These are phyloP conservation scores for Ceratocystis destructans DNA, from an alignment of 2,329 filamentous ascomycete genomes.

Conservation along the genomic window DNA sequence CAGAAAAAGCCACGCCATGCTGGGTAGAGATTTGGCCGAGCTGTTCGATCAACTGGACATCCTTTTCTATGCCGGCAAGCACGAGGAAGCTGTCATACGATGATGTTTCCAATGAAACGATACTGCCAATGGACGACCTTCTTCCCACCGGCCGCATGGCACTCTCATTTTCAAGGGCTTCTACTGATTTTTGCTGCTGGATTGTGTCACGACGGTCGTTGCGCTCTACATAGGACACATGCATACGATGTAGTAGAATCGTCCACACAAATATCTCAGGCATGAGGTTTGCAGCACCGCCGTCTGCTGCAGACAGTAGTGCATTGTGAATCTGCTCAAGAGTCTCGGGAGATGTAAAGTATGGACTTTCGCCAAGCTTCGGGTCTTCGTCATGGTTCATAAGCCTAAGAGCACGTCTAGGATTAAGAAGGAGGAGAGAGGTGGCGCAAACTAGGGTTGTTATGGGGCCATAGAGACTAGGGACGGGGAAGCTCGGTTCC, in stretches of 20 bases:
- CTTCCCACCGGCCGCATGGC: conserved; percentile 32
- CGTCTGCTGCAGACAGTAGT: conserved; percentile 46
- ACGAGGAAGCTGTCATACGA: conserved; percentile 46
- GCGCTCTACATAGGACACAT: conserved; percentile 46
- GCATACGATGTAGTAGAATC: conserved; percentile 57
- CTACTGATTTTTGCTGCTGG: conserved; percentile 44
- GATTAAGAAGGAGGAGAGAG: conserved; percentile 58
- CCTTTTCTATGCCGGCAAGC: conserved; percentile 36
- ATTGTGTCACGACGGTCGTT: conserved; percentile 46
- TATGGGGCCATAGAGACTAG: conserved; percentile 18
- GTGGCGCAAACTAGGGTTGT: conserved; percentile 57
- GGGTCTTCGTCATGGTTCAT: conserved; percentile 38
- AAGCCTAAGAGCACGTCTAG: conserved; percentile 43
- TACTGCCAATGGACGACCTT: conserved; percentile 47
- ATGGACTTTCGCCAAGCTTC: conserved; percentile 33
- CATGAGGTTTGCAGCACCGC: conserved; percentile 47
- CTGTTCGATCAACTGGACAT: conserved; percentile 37
- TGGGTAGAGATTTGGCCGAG: conserved; percentile 38
- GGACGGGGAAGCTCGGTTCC: conserved; percentile 15
- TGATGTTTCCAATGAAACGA: conserved; percentile 47
- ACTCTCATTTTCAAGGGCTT: conserved; percentile 37
- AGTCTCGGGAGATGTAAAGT: conserved; percentile 54
- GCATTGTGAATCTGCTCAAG: conserved; percentile 60
- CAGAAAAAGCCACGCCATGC: conserved; percentile 39
- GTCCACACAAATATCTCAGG: conserved; percentile 74